Evolutionary conservation across 805 yeast species (phyloP).

Genomic region (Pichia nanzhaoensis): DNA sequence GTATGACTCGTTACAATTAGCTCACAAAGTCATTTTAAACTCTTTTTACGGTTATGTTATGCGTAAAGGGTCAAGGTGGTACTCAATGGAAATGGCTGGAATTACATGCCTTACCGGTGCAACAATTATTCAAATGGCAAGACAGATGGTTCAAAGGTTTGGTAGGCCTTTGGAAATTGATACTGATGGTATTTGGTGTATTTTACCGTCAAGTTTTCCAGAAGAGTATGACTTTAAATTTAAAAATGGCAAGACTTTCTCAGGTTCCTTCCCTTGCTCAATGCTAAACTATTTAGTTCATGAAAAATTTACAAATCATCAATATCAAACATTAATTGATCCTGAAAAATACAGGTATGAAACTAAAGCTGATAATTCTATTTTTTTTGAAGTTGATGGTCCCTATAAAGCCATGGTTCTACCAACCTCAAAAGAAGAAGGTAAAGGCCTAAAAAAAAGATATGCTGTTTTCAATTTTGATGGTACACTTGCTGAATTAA

Average conservation of each 20-base stretch:
- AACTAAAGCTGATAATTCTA: slow-evolving; percentile 82
- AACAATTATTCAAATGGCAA: slow-evolving; percentile 95
- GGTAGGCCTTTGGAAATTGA: slow-evolving; percentile 96
- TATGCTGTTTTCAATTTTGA: slow-evolving; percentile 96
- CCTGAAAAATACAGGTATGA: slow-evolving; percentile 61
- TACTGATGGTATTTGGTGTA: slow-evolving; percentile 99
- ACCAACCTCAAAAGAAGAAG: slow-evolving; percentile 97
- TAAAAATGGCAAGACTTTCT: slow-evolving; percentile 69
- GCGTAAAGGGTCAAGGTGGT: slow-evolving; percentile 99
- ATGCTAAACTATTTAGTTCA: slow-evolving; percentile 94
- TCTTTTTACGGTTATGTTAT: slow-evolving; percentile 97
- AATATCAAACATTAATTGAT: slow-evolving; percentile 82
- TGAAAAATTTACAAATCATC: slow-evolving; percentile 84
- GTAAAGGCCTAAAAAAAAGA: slow-evolving; percentile 90
- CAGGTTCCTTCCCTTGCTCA: slow-evolving; percentile 88
- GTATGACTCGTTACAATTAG: slow-evolving; percentile 91
- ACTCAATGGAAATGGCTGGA: slow-evolving; percentile 99
- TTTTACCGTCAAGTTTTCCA: slow-evolving; percentile 87
- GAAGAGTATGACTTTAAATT: slow-evolving; percentile 71
- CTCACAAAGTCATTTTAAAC: slow-evolving; percentile 93
- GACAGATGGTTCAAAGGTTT: slow-evolving; percentile 80
- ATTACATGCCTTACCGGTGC: slow-evolving; percentile 98
- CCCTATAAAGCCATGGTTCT: slow-evolving; percentile 96
- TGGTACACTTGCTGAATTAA: slow-evolving; percentile 88
- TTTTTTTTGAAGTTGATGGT: slow-evolving; percentile 97